Base-by-base conservation (phyloP, 1,139 yeast genomes). In the Pichia sp. region DNA sequence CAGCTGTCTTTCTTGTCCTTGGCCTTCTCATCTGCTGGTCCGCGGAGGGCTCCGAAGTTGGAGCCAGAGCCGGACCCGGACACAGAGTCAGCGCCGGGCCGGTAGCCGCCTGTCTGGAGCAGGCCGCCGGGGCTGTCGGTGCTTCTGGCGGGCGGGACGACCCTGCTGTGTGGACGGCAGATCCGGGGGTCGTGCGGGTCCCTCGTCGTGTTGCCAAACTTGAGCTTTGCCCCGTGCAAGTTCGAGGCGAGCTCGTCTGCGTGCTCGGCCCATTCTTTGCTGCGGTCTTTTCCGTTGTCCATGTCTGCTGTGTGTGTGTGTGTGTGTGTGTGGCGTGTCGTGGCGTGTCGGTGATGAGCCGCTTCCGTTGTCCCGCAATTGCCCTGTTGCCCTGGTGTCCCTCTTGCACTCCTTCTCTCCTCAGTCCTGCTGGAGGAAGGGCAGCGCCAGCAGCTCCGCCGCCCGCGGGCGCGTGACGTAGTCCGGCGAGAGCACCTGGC, bases 401-500 rank as follows among this genome's bases (percentile, higher is more conserved):
- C 17, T 20, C 16, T 6, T n/a, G 10, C 16, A 10, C 17, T n/a
- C 17, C 41, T 14, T 17, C 41, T 38, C 41, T 38, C 4, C 9
- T n/a, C 41, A 38, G 5, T 34, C 38, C 38, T 34, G 16, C 38
- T 46, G 36, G 27, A 29, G 44, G 27, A 46, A 46, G 9, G 40
- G 34, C 30, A 30, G 34, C 34, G 16, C 29, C n/a, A 91, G 72
- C 58, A 91, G 69, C 50, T 84, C 89, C 38, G 24, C 31, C 33
- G 40, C 33, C 14, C 9, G 16, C 31, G 90, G 82, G 79, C 85
- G 81, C 16, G 80, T 29, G 14, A 30, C 29, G 50, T 48, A 48
- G 16, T 48, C 50, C 12, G 27, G 16, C 38, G 46, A 38, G 29
- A 48, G 33, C 14, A 48, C 50, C 29, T 20, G 44, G 16, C 46